Conservation (phyloP, 2,329 filamentous ascomycete genomes). For the Alternaria sp. region DNA sequence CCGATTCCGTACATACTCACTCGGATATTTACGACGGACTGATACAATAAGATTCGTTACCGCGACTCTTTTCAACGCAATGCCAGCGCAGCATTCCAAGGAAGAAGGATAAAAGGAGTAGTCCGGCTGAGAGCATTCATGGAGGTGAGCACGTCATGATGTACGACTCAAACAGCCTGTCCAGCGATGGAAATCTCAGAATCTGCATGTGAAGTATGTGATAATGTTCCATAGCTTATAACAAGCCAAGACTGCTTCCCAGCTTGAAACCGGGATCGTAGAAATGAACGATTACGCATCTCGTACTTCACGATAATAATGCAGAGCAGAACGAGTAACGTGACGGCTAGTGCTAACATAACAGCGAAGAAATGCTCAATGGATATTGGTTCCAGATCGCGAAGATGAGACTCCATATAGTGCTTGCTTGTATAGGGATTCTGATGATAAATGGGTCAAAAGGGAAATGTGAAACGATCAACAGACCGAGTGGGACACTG, state of each 20-base stretch:
- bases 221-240: background rate
- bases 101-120: background rate
- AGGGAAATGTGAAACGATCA: background rate
- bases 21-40: background rate
- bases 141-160: background rate
- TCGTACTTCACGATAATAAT: slow-evolving; percentile 1
- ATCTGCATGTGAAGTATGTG: background rate
- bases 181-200: background rate
- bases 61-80: background rate
- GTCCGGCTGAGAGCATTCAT: background rate
- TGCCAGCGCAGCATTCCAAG: background rate
- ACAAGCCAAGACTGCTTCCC: background rate
- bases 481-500: background rate
- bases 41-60: background rate
- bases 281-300: background rate
- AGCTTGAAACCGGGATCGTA: background rate
- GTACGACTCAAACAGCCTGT: background rate
- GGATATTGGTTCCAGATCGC: background rate
- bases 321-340: background rate
- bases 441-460: background rate
- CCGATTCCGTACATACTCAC: background rate
- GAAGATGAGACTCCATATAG: background rate
- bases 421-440: background rate
- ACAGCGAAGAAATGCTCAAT: background rate
- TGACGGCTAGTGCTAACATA: background rate